These are phyloP conservation scores for Russula earlei DNA, from an alignment of 768 basidiomycete species.

Conservation along the genomic window DNA sequence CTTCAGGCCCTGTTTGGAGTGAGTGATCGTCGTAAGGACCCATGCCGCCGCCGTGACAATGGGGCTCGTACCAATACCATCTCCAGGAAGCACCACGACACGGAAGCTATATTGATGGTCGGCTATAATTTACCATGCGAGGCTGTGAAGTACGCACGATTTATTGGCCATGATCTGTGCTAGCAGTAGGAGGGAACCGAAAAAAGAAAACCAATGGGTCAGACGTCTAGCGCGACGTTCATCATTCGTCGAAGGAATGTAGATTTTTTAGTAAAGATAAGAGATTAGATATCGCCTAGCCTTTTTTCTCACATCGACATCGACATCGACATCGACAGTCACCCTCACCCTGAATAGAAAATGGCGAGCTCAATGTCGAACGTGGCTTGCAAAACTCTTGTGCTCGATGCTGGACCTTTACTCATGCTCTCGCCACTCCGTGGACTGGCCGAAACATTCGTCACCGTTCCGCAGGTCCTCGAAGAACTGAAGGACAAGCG, in stretches of 20 bases:
- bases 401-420: constrained; percentile 90
- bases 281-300: neutral
- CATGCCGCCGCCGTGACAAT: neutral
- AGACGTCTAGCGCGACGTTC: neutral
- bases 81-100: constrained; percentile 86
- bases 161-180: constrained; percentile 9
- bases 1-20: constrained; percentile 68
- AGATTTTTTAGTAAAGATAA: constrained; percentile 1
- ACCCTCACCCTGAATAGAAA: neutral
- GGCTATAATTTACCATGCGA: neutral
- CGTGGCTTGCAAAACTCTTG: constrained; percentile 62
- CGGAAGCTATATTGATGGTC: constrained; percentile 49
- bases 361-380: constrained; percentile 21
- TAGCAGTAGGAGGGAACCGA: neutral
- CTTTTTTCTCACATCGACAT: neutral
- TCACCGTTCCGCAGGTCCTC: constrained; percentile 86
- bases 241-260: neutral
- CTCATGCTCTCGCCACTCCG: constrained; percentile 82
- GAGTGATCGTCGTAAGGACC: neutral
- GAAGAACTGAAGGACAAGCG: constrained; percentile 83
- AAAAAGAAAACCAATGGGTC: neutral
- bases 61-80: constrained; percentile 74
- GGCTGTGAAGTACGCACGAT: constrained; percentile 19
- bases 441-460: constrained; percentile 77
- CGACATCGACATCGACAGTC: too few species aligned